Conservation (phyloP, 495 filamentous ascomycete genomes). For the Xylaria palmicola region DNA sequence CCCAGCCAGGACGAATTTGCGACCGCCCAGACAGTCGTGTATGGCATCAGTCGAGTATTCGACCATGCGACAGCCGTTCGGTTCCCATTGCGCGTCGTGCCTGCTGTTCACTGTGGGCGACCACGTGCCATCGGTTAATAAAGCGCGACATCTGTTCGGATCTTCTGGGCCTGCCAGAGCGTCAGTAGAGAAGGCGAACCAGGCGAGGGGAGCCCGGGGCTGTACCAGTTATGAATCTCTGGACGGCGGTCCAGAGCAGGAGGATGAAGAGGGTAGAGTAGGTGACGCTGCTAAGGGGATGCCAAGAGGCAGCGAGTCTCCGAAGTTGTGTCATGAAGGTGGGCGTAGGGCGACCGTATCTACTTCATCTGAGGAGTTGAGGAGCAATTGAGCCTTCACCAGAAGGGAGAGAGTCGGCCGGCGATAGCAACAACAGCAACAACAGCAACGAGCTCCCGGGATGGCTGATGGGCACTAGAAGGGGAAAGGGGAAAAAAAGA, state of each 20-base stretch:
- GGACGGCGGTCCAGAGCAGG: conserved; percentile 11
- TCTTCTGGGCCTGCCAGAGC: conserved; percentile 33
- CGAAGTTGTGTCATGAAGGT: conserved; percentile 20
- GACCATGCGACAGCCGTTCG: conserved; percentile 58
- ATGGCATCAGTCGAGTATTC: conserved; percentile 51
- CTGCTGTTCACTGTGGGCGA: conserved; percentile 17
- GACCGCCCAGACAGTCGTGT: conserved; percentile 42
- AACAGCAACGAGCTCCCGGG: neutral
- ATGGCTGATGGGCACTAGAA: conserved; percentile 8
- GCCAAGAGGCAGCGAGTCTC: conserved; percentile 22
- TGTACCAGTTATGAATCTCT: conserved; percentile 16
- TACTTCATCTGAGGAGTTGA: conserved; percentile 15
- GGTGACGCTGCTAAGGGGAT: conserved; percentile 19
- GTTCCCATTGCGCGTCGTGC: conserved; percentile 50
- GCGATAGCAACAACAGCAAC: conserved; percentile 6
- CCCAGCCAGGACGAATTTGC: conserved; percentile 56
- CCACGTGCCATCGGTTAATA: conserved; percentile 56
- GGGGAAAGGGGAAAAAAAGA: conserved; percentile 9
- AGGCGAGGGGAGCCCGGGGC: neutral
- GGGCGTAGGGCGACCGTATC: neutral
- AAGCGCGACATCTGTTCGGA: conserved; percentile 54
- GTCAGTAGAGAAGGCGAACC: conserved; percentile 13
- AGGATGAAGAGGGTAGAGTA: conserved; percentile 15
- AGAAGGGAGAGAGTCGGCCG: neutral
- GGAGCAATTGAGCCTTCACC: conserved; percentile 12